These are phyloP conservation scores for Lasiodiplodia theobromae DNA, from an alignment of 2,329 filamentous ascomycete genomes.

Conservation along the genomic window DNA sequence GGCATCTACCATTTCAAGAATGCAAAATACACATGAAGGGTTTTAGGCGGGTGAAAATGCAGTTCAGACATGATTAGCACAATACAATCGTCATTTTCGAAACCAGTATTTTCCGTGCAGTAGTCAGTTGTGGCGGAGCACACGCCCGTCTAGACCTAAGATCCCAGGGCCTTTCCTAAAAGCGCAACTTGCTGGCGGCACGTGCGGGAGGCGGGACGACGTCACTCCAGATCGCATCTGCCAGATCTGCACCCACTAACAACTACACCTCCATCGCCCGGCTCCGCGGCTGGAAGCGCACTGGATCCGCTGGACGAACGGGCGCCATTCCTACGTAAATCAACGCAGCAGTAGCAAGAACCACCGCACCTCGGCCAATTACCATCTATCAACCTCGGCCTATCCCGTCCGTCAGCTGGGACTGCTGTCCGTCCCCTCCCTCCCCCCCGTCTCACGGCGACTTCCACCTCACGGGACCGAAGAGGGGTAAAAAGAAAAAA, in stretches of 20 bases:
- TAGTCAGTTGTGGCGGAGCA: neutral
- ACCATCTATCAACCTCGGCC: neutral
- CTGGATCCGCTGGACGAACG: neutral
- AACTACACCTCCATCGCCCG: neutral
- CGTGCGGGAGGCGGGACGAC: slow-evolving; percentile 9
- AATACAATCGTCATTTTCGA: neutral
- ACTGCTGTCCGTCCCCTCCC: neutral
- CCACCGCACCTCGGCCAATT: neutral
- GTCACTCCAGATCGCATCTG: neutral
- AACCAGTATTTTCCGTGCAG: neutral
- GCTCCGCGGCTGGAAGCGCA: neutral
- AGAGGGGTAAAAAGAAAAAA: neutral
- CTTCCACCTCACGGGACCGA: neutral
- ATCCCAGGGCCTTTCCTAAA: neutral
- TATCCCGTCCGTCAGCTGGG: neutral
- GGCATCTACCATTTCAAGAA: neutral
- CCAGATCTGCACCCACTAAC: slow-evolving; percentile 5
- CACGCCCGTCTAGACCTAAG: neutral
- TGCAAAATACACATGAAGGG: neutral
- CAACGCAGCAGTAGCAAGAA: neutral
- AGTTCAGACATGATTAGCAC: neutral
- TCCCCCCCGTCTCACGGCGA: neutral
- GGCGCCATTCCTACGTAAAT: neutral
- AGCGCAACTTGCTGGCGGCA: neutral
- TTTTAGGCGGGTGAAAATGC: neutral